phyloP scores from a whole-genome alignment of 176 grass and related monocot species.

The Puccinellia tenuiflora region DNA sequence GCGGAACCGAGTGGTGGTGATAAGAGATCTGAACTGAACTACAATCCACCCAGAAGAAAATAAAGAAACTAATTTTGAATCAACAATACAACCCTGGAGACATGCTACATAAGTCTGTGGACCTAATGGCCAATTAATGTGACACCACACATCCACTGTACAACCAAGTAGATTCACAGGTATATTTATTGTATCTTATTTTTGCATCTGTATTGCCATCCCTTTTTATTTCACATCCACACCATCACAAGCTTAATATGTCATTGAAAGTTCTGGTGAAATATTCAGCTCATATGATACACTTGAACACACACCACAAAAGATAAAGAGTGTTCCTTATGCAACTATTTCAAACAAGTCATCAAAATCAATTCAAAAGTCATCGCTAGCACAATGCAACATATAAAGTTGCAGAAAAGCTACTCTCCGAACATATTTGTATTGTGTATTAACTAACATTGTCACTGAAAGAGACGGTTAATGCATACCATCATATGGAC shows the following conservation, averaged over 20 bases:
- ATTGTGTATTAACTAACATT: neutral
- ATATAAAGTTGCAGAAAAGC: neutral
- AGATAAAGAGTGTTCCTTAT: neutral
- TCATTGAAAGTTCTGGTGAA: neutral
- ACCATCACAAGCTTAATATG: neutral
- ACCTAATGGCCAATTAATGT: neutral
- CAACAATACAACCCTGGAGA: neutral
- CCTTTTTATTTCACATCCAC: constrained; percentile 5
- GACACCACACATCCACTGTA: neutral
- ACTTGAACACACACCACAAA: neutral
- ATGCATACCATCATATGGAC: constrained; percentile 8
- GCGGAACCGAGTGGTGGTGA: neutral
- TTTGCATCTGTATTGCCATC: neutral
- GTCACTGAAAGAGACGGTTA: neutral
- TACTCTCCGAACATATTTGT: neutral
- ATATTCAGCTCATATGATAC: neutral
- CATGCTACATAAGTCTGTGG: neutral
- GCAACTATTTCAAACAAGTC: neutral
- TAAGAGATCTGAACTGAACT: neutral
- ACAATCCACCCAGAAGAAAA: neutral
- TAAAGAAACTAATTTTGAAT: neutral
- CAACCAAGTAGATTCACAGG: neutral
- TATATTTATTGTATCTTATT: neutral
- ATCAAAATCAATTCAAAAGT: constrained; percentile 11
- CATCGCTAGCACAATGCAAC: neutral